Evolutionary conservation across 176 grass and related monocot species (phyloP).

Genomic region (Urochloa ruziziensis): DNA sequence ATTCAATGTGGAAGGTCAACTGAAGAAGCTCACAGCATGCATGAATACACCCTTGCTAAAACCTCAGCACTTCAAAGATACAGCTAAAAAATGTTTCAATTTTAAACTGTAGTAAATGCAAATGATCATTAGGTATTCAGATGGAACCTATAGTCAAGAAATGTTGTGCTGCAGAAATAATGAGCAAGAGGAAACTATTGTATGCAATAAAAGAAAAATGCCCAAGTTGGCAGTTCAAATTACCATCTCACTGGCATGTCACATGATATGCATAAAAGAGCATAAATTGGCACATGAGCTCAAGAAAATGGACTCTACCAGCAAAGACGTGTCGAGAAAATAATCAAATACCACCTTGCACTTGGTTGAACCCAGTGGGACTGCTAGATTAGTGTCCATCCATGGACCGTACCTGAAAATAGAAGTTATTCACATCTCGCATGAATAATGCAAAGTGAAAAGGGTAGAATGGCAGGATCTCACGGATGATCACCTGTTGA

Average conservation of each 20-base stretch:
- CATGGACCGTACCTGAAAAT: constrained; percentile 86
- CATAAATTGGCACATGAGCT: background rate
- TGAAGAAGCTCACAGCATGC: background rate
- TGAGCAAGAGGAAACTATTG: background rate
- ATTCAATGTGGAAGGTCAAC: constrained; percentile 3
- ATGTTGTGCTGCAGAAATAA: background rate
- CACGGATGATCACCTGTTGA: constrained; percentile 66
- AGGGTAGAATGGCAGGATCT: background rate
- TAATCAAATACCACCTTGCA: constrained; percentile 98
- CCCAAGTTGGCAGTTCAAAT: background rate
- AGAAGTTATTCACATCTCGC: background rate
- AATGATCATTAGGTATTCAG: background rate
- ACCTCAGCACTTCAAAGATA: background rate
- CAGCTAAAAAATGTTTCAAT: background rate
- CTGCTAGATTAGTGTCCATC: constrained; percentile 96
- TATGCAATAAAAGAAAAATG: background rate
- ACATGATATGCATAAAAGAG: background rate
- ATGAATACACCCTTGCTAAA: background rate
- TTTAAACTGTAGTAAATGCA: background rate
- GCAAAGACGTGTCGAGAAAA: constrained; percentile 69
- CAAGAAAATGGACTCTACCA: constrained; percentile 42
- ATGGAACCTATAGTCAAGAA: background rate
- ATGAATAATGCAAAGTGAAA: background rate
- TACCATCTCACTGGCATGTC: background rate
- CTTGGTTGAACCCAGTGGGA: constrained; percentile 64